These are phyloP conservation scores for Aspergillus funiculosus DNA, from an alignment of 495 filamentous ascomycete species.

Conservation along the genomic window DNA sequence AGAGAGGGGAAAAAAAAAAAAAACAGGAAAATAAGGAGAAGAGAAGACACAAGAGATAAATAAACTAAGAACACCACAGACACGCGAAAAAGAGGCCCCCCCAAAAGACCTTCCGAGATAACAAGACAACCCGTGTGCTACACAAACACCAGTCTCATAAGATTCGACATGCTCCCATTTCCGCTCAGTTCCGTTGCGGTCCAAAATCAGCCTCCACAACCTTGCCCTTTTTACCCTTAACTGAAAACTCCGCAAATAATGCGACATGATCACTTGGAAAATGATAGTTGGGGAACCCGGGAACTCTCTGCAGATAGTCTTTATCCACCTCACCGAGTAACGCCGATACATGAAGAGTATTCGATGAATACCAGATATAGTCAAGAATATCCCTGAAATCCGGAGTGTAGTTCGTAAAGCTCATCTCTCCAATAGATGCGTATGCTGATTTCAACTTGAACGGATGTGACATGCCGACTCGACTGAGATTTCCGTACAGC, in stretches of 20 bases:
- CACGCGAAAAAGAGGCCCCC: slow-evolving; percentile 24
- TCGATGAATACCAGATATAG: slow-evolving; percentile 95
- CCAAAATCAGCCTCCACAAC: slow-evolving; percentile 59
- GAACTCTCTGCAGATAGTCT: slow-evolving; percentile 82
- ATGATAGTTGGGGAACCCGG: slow-evolving; percentile 94
- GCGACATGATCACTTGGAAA: slow-evolving; percentile 96
- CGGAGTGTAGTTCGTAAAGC: slow-evolving; percentile 95
- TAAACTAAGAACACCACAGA: slow-evolving; percentile 24
- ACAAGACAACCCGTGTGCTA: slow-evolving; percentile 31
- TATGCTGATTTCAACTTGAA: slow-evolving; percentile 92
- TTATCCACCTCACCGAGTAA: slow-evolving; percentile 87
- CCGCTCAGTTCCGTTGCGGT: slow-evolving; percentile 47
- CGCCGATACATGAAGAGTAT: slow-evolving; percentile 77
- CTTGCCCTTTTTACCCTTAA: slow-evolving; percentile 88
- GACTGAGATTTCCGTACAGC: slow-evolving; percentile 85
- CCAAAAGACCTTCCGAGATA: slow-evolving; percentile 41
- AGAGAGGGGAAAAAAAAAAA: slow-evolving; percentile 16
- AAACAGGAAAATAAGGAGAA: slow-evolving; percentile 21
- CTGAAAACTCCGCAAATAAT: slow-evolving; percentile 82
- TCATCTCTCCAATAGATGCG: slow-evolving; percentile 65
- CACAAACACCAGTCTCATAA: slow-evolving; percentile 42
- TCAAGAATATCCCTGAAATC: slow-evolving; percentile 86
- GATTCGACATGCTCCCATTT: slow-evolving; percentile 37
- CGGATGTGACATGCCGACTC: slow-evolving; percentile 85
- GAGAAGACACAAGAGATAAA: slow-evolving; percentile 16